phyloP scores from a whole-genome alignment of 192 early-diverging fungal genomes.

The Backusella macrospora region DNA sequence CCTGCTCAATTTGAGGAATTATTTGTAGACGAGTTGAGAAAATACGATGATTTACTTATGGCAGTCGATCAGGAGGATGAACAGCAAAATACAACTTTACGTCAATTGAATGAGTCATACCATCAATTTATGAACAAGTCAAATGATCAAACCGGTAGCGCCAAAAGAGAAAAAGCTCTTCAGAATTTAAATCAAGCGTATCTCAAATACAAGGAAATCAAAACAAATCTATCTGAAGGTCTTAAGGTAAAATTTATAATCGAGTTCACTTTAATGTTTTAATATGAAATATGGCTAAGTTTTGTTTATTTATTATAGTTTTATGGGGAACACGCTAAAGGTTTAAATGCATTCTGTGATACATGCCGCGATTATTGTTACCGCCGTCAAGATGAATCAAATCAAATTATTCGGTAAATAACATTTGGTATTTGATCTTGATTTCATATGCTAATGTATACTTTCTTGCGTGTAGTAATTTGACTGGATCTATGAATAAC shows the following conservation, averaged over 20 bases:
- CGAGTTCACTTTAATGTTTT: not conserved
- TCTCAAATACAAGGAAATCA: slow-evolving; percentile 73
- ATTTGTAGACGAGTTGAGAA: slow-evolving; percentile 69
- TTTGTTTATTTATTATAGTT: slow-evolving; percentile 47
- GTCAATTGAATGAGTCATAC: slow-evolving; percentile 64
- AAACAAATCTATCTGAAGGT: slow-evolving; percentile 78
- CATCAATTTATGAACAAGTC: slow-evolving; percentile 65
- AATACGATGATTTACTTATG: slow-evolving; percentile 69
- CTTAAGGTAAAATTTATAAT: slow-evolving; percentile 52
- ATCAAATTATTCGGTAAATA: slow-evolving; percentile 51
- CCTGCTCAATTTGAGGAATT: slow-evolving; percentile 77
- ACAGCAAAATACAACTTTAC: slow-evolving; percentile 65
- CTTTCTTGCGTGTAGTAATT: not conserved
- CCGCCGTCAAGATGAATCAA: slow-evolving; percentile 67
- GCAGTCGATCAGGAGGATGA: slow-evolving; percentile 60
- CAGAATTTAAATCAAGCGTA: slow-evolving; percentile 79
- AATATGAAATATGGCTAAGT: not conserved
- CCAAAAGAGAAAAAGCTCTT: slow-evolving; percentile 74
- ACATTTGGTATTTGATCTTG: not conserved
- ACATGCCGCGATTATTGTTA: slow-evolving; percentile 74
- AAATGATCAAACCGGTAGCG: slow-evolving; percentile 58
- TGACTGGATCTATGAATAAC: not conserved
- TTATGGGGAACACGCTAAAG: slow-evolving; percentile 69
- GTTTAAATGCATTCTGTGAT: slow-evolving; percentile 60
- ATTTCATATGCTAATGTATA: not conserved